Percentiles rank a stretch among this genome's conserved stretches.
Evolutionary conservation across 768 basidiomycete species (phyloP).

Genomic region (Xerocomus brunneocitrinus): DNA sequence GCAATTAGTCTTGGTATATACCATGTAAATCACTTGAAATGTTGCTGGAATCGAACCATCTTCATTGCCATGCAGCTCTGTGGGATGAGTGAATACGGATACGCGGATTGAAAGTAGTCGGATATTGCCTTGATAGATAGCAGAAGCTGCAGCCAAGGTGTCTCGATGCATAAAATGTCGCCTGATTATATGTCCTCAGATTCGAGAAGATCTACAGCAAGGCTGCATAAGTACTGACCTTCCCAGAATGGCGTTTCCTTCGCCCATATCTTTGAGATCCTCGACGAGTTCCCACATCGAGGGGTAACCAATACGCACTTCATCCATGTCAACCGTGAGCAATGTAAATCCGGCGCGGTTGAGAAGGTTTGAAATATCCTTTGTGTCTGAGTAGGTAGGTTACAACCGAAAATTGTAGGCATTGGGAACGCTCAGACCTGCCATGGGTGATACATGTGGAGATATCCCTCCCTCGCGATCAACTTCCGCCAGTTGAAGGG

Average conservation of each 20-base stretch:
- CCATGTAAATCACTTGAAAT: slow-evolving; percentile 94
- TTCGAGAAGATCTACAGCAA: background rate
- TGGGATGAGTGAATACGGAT: background rate
- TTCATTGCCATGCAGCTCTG: slow-evolving; percentile 80
- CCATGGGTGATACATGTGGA: slow-evolving; percentile 97
- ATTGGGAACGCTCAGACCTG: slow-evolving; percentile 48
- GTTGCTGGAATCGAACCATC: slow-evolving; percentile 90
- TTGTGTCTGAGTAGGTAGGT: slow-evolving; percentile 57
- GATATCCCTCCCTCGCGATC: slow-evolving; percentile 96
- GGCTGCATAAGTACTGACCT: slow-evolving; percentile 41
- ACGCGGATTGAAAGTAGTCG: background rate
- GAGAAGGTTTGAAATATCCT: slow-evolving; percentile 89
- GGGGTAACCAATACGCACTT: slow-evolving; percentile 86
- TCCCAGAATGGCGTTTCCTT: slow-evolving; percentile 86
- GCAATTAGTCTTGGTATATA: slow-evolving; percentile 29
- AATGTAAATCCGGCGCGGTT: slow-evolving; percentile 90
- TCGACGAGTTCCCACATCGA: slow-evolving; percentile 95
- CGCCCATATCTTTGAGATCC: slow-evolving; percentile 95
- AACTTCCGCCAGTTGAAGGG: slow-evolving; percentile 88
- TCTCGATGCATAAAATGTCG: slow-evolving; percentile 72
- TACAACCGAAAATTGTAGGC: background rate
- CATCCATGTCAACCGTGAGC: slow-evolving; percentile 93
- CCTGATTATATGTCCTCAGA: slow-evolving; percentile 32
- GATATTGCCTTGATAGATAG: slow-evolving; percentile 81
- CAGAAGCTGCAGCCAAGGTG: slow-evolving; percentile 84